Conservation (phyloP, 2,329 filamentous ascomycete species). For the Aspergillus vadensis region DNA sequence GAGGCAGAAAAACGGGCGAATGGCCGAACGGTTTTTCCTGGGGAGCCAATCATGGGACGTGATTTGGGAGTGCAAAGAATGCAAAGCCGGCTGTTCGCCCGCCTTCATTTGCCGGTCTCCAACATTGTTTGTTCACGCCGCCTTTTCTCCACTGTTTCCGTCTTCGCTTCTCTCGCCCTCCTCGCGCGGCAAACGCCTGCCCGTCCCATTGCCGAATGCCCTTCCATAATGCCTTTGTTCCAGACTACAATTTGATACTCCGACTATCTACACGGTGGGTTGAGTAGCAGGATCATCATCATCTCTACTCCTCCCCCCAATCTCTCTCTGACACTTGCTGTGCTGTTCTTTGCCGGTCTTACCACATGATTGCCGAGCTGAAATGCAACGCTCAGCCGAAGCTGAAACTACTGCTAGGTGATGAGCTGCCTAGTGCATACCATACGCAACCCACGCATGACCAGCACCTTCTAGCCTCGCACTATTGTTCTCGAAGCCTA, state of each 20-base stretch:
- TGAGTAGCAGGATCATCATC: too few species aligned
- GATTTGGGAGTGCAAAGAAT: not conserved
- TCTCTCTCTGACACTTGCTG: too few species aligned
- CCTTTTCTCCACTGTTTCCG: not conserved
- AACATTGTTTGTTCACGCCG: not conserved
- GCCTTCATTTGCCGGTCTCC: not conserved
- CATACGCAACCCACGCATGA: not conserved
- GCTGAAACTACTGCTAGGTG: not conserved
- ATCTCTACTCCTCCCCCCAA: too few species aligned
- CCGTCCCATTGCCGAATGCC: not conserved
- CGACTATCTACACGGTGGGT: too few species aligned
- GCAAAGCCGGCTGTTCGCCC: not conserved
- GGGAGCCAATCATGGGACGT: not conserved
- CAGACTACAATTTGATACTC: too few species aligned
- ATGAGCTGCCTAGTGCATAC: not conserved
- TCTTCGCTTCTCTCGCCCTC: not conserved
- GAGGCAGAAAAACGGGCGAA: not conserved
- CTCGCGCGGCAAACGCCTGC: not conserved
- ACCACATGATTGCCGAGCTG: too few species aligned
- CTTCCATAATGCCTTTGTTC: too few species aligned
- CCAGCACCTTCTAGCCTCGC: not conserved
- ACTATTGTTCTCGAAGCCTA: conserved; percentile 1
- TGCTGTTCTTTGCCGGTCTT: too few species aligned
- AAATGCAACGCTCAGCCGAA: too few species aligned
- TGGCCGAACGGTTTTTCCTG: not conserved